Base-by-base conservation (phyloP, 345 rosid genomes). In the Balakata baccata region DNA sequence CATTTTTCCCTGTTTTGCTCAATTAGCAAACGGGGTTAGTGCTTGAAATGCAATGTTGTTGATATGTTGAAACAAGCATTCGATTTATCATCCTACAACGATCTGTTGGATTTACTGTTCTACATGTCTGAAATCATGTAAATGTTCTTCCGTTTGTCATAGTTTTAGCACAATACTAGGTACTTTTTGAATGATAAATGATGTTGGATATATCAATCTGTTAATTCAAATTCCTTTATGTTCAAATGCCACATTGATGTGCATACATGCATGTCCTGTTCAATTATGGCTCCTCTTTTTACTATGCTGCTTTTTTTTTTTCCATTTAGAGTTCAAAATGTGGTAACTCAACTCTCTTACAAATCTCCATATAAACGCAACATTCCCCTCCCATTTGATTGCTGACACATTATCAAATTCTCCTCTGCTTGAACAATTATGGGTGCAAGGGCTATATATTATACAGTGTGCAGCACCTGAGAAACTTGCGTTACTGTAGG, bases 51-150 rank as follows among this genome's bases (percentile, higher is more conserved):
- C 59, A 18, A 54, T 54, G 59, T 58, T 23, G 11, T 69, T 14
- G 25, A 17, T 4, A 2, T 17, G 18, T n/a, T 69, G 63, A 34
- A 66, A 66, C 45, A 66, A 66, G 72, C 61, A n/a, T n/a, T 37
- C n/a, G 22, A 22, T 29, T 38, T 53, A 3, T 51, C 23, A 17
- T 34, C 8, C 17, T 52, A 8, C 4, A 50, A 51, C 7, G 6
- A 4, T 23, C 59, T 7, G 12, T 22, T 66, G 39, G 70, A 16
- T 47, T 67, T 17, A 20, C 50, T n/a, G 7, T 45, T n/a, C 16
- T 49, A 1, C 39, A 67, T 67, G n/a, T 51, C 25, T 7, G 18
- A n/a, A 20, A 34, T 61, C 9, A 34, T 49, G 11, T 29, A 12
- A 29, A 59, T 4, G 13, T 7, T 10, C 10, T 46, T 59, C 23